Evolutionary conservation across 2,329 filamentous ascomycete genomes (phyloP), one percentile per base, ranked within the genome.

Genomic region (Fusarium nanum): DNA sequence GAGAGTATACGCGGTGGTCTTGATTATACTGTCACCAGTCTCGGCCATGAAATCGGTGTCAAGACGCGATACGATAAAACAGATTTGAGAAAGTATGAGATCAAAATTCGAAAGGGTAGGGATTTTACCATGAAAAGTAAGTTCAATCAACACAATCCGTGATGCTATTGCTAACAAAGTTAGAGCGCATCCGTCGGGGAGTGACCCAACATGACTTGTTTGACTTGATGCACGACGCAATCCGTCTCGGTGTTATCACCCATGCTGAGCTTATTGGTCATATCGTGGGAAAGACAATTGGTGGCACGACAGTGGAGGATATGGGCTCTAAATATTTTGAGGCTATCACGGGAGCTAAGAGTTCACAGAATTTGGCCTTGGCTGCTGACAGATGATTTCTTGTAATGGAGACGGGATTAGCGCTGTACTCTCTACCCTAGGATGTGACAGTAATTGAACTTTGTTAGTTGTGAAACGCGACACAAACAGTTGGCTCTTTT

Each of bases 181-280:
- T 6, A 60, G 57, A 60, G 8, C 57, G 57, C 18, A 42, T 60
- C n/a, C 50, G 34, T 42, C 57, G 52, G 3, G 57, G 57, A 5
- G 52, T 60, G 16, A 48, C 42, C 3, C 57, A 60, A 4, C 57
- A 60, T 9, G 34, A 57, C 7, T 22, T 60, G 11, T 60, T 57
- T 42, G 52, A 60, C 11, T 48, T 60, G 44, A 57, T 60, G 57
- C 57, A 60, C 5, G 52, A 60, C 27, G 52, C 52, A 8, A 57
- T 60, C n/a, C 52, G 32, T 12, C 6, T 60, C 5, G 52, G 57
- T 5, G 6, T 60, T 0, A 42, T 60, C 4, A 56, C 42, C 1
- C 57, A 60, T 18, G 57, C 52, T 22, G 57, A 60, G 6, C 57
- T 60, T 4, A 47, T 60, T 1, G 57, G 57, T 0, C 57, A 60